These are phyloP conservation scores for Haberlea rhodopensis DNA, from an alignment of 257 asterid genomes.

Conservation along the genomic window DNA sequence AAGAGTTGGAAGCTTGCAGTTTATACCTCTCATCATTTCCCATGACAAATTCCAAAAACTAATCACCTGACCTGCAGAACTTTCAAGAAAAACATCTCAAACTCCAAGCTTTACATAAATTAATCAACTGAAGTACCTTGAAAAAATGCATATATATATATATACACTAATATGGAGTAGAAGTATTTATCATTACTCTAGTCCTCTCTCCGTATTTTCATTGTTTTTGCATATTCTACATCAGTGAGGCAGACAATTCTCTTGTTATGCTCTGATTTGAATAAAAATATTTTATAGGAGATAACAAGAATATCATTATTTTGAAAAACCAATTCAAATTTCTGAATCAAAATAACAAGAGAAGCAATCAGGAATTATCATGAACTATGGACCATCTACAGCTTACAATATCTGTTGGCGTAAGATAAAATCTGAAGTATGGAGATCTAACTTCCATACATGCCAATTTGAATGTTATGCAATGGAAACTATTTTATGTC, in stretches of 20 bases:
- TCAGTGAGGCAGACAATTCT: neutral
- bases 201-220: conserved; percentile 8
- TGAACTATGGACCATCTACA: neutral
- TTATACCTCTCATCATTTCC: conserved; percentile 43
- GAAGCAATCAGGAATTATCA: neutral
- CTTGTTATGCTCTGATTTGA: neutral
- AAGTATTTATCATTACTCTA: neutral
- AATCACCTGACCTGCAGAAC: conserved; percentile 32
- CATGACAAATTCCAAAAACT: conserved; percentile 33
- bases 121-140: conserved; percentile 5
- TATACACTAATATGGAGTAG: conserved; percentile 2
- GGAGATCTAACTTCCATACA: neutral
- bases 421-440: conserved; percentile 1
- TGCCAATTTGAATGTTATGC: neutral
- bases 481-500: neutral
- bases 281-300: neutral
- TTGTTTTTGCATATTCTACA: conserved; percentile 12
- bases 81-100: conserved; percentile 25
- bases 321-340: conserved; percentile 4
- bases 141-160: conserved; percentile 11
- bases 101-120: neutral
- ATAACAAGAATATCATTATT: conserved; percentile 15
- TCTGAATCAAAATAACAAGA: conserved; percentile 8
- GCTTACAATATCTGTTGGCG: neutral
- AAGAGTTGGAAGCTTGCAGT: conserved; percentile 4